Base-by-base conservation (phyloP, 345 rosid genomes). In the Reutealis trisperma region DNA sequence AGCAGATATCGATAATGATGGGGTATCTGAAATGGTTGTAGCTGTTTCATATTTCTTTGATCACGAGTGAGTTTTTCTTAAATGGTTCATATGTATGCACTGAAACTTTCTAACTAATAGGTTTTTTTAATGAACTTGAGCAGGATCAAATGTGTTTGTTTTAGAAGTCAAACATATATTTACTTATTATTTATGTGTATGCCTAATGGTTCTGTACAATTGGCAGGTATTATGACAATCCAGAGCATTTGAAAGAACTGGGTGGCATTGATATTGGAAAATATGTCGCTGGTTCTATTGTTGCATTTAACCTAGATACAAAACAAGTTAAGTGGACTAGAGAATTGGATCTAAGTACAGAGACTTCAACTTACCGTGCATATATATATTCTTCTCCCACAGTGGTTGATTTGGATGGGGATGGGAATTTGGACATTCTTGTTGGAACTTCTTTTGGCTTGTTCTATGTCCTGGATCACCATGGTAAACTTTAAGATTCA, bases 401-500 rank as follows among this genome's bases (percentile, higher is more conserved):
- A 30, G 98, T 92, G 73, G 92, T 88, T 89, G 99, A 96, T 88
- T 91, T 96, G 93, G 98, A 96, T 85, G 98, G 98, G 34, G 98
- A 96, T 89, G 99, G 99, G 61, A 87, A 94, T 79, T 82, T 96
- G 92, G 99, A 96, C 84, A 92, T 96, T 75, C 96, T 94, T 80
- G 94, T 94, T 30, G 99, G 99, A 77, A 96, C 98, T 75, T 96
- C 98, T 42, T 94, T 84, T 85, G 99, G 99, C 79, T 83, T 94
- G 83, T 94, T 96, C 82, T 96, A 96, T 84, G 96, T 91, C 78
- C 76, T 96, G 83, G 99, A 96, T 89, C 99, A 96, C 81, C 94
- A 80, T 77, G 99, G 99, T 96, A 89, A 85, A 78, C 25, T 78
- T 78, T 49, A 79, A 52, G 22, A 71, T 60, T 70, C 22, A 8